phyloP scores from a whole-genome alignment of 352 stramenopile genomes.

The Aphanomyces astaci region DNA sequence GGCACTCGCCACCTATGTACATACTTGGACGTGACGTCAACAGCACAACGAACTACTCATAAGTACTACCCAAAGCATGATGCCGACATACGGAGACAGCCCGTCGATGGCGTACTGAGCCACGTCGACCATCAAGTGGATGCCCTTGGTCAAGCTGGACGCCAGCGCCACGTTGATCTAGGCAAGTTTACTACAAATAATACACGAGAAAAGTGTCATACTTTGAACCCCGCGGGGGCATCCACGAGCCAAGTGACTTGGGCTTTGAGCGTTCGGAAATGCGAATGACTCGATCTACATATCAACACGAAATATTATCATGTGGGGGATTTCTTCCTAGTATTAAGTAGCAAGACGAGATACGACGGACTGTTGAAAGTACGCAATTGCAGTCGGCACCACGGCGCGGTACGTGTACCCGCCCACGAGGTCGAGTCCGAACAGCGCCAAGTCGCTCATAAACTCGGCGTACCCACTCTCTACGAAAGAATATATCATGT shows the following conservation, averaged over 20 bases:
- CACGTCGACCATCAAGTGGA: slow-evolving; percentile 67
- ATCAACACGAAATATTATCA: neutral
- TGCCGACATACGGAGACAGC: slow-evolving; percentile 2
- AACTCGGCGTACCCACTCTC: slow-evolving; percentile 13
- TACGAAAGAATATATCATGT: neutral
- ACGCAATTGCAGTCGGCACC: slow-evolving; percentile 12
- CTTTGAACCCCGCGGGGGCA: slow-evolving; percentile 67
- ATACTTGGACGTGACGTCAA: neutral
- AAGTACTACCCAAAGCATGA: slow-evolving; percentile 19
- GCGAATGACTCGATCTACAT: slow-evolving; percentile 7
- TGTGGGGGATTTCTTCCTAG: no score
- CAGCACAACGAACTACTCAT: neutral
- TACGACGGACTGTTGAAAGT: neutral
- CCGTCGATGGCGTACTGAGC: slow-evolving; percentile 20
- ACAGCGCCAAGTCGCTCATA: slow-evolving; percentile 6
- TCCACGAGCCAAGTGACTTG: slow-evolving; percentile 74
- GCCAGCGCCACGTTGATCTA: slow-evolving; percentile 83
- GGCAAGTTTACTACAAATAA: slow-evolving; percentile 21
- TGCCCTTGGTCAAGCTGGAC: slow-evolving; percentile 74
- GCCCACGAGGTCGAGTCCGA: neutral
- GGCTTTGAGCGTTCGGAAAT: slow-evolving; percentile 39
- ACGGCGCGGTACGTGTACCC: slow-evolving; percentile 23
- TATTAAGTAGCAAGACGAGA: no score
- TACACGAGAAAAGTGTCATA: slow-evolving; percentile 14
- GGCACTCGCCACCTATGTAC: slow-evolving; percentile 20